phyloP scores from a whole-genome alignment of 169 alveolate genomes.

The Cryptosporidium muris region DNA sequence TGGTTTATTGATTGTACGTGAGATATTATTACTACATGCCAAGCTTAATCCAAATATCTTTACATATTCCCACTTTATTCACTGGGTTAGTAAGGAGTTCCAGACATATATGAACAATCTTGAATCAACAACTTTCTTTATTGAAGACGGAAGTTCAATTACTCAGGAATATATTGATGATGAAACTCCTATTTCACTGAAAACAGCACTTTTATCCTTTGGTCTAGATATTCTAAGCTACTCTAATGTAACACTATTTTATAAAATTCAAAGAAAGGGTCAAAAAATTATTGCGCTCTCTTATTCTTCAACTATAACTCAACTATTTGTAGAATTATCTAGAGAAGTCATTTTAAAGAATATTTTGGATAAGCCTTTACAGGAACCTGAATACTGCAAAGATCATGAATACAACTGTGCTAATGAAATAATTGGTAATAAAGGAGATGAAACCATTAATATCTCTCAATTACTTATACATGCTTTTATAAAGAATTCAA shows the following conservation, averaged over 20 bases:
- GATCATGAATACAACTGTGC: constrained; percentile 22
- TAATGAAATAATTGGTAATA: not conserved
- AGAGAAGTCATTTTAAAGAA: constrained; percentile 32
- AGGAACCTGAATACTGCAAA: constrained; percentile 3
- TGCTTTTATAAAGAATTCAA: constrained; percentile 28
- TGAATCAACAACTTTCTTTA: constrained; percentile 44
- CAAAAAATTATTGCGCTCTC: constrained; percentile 63
- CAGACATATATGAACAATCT: constrained; percentile 18
- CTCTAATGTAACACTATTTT: constrained; percentile 51
- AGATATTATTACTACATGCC: constrained; percentile 27
- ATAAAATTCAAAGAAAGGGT: constrained; percentile 50
- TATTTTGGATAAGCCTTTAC: not conserved
- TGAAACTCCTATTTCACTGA: constrained; percentile 18
- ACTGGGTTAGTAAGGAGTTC: constrained; percentile 56
- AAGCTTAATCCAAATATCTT: constrained; percentile 28
- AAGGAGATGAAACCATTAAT: not conserved
- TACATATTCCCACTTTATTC: constrained; percentile 18
- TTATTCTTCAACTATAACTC: constrained; percentile 38
- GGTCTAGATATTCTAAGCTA: constrained; percentile 59
- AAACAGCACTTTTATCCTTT: constrained; percentile 41
- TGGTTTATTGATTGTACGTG: constrained; percentile 25
- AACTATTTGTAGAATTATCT: constrained; percentile 33
- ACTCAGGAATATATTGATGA: constrained; percentile 32
- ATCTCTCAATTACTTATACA: constrained; percentile 1
- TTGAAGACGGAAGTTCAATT: constrained; percentile 68